Evolutionary conservation across 1,284 basidiomycete genomes (phyloP).

Genomic region (Ganoderma meredithae): DNA sequence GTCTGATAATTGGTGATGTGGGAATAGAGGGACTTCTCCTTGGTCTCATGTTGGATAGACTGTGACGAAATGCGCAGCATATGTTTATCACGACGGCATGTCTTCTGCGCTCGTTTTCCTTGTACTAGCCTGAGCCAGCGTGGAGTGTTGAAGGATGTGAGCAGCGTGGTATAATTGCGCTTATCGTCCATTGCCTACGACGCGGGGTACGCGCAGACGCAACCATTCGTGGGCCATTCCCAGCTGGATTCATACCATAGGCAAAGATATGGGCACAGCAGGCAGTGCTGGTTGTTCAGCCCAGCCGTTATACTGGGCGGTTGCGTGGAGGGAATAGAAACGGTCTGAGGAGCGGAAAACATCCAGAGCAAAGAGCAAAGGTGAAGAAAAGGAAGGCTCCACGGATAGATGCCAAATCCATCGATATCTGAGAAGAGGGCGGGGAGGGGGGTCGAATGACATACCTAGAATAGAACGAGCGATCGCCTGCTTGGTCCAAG

Average conservation of each 20-base stretch:
- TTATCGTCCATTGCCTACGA: neutral
- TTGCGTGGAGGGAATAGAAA: no score
- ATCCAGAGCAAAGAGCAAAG: no score
- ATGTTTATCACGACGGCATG: neutral
- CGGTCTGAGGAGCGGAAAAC: no score
- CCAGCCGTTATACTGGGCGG: no score
- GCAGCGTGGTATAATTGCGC: neutral
- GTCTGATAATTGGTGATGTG: neutral
- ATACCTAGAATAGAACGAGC: constrained; percentile 28
- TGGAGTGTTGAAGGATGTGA: neutral
- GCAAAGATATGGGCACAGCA: no score
- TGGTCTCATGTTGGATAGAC: neutral
- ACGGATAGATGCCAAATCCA: neutral
- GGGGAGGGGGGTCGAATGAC: neutral
- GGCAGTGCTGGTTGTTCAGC: no score
- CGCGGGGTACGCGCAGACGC: no score
- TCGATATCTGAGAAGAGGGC: neutral
- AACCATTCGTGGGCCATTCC: no score
- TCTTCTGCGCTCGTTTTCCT: neutral
- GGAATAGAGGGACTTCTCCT: neutral
- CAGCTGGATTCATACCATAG: no score
- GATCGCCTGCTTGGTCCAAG: constrained; percentile 13
- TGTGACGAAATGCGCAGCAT: neutral
- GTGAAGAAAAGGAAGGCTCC: neutral
- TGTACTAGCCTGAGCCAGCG: neutral